Evolutionary conservation across 2,329 filamentous ascomycete species (phyloP).

Genomic region (Tolypocladium sp.): DNA sequence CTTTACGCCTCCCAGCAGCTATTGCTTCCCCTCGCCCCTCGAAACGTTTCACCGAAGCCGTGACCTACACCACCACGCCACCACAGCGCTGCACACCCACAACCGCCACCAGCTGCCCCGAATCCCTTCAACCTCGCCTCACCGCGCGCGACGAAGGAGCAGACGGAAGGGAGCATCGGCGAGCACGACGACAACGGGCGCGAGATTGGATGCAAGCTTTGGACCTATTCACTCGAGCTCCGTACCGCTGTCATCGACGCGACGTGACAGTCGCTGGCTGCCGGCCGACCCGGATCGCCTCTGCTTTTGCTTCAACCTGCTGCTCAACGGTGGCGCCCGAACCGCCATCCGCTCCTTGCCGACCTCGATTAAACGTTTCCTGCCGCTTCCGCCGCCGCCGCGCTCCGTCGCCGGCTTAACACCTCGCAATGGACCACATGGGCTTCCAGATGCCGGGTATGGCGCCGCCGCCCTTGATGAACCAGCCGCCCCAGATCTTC

Average conservation of each 20-base stretch:
- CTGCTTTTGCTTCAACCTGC: not conserved
- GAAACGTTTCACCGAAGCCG: not conserved
- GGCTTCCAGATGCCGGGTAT: slow-evolving; percentile 50
- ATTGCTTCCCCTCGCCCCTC: not conserved
- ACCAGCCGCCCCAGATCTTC: slow-evolving; percentile 62
- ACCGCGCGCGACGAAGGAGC: not conserved
- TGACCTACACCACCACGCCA: not conserved
- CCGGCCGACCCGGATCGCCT: not conserved
- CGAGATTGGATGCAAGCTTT: not conserved
- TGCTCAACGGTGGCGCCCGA: not conserved
- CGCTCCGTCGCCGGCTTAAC: not conserved
- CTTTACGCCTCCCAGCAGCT: not conserved
- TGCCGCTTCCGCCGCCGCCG: not conserved
- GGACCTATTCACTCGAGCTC: not conserved
- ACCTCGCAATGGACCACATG: slow-evolving; percentile 34
- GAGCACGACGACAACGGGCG: not conserved
- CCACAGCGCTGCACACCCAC: not conserved
- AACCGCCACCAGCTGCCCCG: not conserved
- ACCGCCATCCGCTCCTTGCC: not conserved
- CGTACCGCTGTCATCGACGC: not conserved
- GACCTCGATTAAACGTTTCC: not conserved
- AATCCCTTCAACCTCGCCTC: not conserved
- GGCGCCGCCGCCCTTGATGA: slow-evolving; percentile 49
- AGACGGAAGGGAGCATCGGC: not conserved
- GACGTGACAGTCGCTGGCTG: not conserved